A percentile compares a stretch with the other conserved stretches of the same genome.
Evolutionary conservation across 208 protist species (phyloP).

Genomic region (Leishmania mexicana): DNA sequence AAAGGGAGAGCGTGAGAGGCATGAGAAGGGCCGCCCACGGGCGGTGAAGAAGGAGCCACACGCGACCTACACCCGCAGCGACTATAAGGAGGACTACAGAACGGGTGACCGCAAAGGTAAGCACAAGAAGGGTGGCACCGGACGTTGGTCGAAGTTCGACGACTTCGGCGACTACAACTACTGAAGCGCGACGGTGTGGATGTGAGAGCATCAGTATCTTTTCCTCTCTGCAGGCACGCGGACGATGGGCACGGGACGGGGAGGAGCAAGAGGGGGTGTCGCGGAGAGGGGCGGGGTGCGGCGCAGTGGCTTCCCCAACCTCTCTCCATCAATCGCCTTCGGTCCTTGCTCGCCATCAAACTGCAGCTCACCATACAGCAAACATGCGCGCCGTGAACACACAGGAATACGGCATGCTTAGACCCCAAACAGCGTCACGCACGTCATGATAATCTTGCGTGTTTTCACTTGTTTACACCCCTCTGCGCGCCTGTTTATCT

Average conservation of each 20-base stretch:
- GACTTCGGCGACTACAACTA: conserved; percentile 48
- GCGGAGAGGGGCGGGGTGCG: neutral
- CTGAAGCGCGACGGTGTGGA: conserved; percentile 1
- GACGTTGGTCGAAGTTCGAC: conserved; percentile 52
- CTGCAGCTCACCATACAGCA: neutral
- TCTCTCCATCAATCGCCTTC: neutral
- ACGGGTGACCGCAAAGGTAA: conserved; percentile 63
- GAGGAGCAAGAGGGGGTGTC: neutral
- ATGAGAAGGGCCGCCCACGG: conserved; percentile 20
- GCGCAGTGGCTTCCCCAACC: neutral
- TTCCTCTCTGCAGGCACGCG: neutral
- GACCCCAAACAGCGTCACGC: neutral
- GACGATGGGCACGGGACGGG: neutral
- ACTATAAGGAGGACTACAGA: conserved; percentile 63
- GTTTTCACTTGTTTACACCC: neutral
- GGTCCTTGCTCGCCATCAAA: neutral
- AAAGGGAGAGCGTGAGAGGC: conserved; percentile 10
- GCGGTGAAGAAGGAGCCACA: conserved; percentile 17
- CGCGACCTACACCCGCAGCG: conserved; percentile 37
- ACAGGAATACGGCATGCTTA: neutral
- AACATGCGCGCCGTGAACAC: no score
- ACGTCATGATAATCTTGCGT: neutral
- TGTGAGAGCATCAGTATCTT: neutral
- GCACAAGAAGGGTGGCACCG: conserved; percentile 66
- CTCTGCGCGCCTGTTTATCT: neutral